These are phyloP conservation scores for Ambrosia trifida DNA, from an alignment of 129 eudicot species.

Conservation along the genomic window DNA sequence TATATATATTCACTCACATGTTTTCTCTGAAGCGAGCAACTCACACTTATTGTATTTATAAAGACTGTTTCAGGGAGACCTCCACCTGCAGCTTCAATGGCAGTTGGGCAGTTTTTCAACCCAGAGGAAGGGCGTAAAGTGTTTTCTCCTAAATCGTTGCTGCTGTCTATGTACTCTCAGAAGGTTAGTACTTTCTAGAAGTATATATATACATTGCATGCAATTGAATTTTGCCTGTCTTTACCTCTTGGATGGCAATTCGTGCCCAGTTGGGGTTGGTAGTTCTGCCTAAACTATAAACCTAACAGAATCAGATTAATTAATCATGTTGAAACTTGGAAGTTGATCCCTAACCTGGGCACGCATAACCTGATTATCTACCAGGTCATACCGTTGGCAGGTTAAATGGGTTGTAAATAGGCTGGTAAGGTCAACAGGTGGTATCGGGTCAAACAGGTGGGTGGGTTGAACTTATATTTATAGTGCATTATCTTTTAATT, in stretches of 20 bases:
- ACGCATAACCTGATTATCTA: not conserved
- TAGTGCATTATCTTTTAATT: not conserved
- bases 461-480: not conserved
- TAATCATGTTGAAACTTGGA: not conserved
- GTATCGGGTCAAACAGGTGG: not conserved
- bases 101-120: constrained; percentile 94
- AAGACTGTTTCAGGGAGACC: constrained; percentile 98
- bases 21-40: constrained; percentile 25
- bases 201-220: constrained; percentile 4
- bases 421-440: not conserved
- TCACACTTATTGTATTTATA: constrained; percentile 34
- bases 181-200: constrained; percentile 50
- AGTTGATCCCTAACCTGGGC: not conserved
- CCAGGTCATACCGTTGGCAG: not conserved
- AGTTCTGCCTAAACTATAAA: not conserved
- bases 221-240: not conserved
- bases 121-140: constrained; percentile 58
- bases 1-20: not conserved
- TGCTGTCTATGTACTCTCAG: constrained; percentile 53
- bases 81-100: constrained; percentile 99
- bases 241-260: not conserved
- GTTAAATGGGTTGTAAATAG: not conserved
- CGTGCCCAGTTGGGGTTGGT: not conserved
- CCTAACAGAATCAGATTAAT: not conserved
- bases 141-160: constrained; percentile 56